Evolutionary conservation across 2,329 filamentous ascomycete species (phyloP), one percentile per base, ranked within the genome.

Genomic region (Aspergillus sp.): DNA sequence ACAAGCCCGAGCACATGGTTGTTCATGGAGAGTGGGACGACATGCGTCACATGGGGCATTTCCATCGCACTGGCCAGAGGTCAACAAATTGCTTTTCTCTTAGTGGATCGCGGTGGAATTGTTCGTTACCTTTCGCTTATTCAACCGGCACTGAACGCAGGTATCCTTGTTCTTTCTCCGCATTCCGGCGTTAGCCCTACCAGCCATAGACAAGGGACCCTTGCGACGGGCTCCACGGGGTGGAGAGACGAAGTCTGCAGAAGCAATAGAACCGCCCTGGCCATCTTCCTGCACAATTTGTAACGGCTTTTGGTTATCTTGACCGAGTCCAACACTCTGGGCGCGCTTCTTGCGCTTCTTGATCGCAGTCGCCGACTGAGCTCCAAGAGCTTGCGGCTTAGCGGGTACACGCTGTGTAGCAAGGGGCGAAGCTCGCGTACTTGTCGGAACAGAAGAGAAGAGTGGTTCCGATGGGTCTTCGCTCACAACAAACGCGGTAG

Each of bases 211-310:
- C 62, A 77, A 60, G 12, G 75, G 75, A 11, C 75, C 75, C 64
- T 77, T 77, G 41, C 75, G 73, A 55, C 75, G 75, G 51, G 75
- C 75, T 20, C 75, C 73, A n/a, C 73, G 71, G 20, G 74, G 73
- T 12, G 74, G 74, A n/a, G 73, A 73, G 13, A 76, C 70, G 56
- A 75, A 75, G 46, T 75, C 73, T 13, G 74, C 73, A 12, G 75
- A 77, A 2, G 74, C 71, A 59, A 76, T 72, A 3, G 75, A 73
- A 5, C 74, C 74, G 17, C 75, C 75, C 58, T 74, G 68, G 5
- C 75, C 75, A 65, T 77, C 75, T 61, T 77, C 75, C 48, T 77
- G 75, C 27, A 77, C 75, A 59, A 77, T 77, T 57, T 77, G 75
- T 55, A 77, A 59, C 19, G 74, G 71, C 54, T 70, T 71, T 4